phyloP scores from a whole-genome alignment of 768 basidiomycete species.

The Podaxis sp. region DNA sequence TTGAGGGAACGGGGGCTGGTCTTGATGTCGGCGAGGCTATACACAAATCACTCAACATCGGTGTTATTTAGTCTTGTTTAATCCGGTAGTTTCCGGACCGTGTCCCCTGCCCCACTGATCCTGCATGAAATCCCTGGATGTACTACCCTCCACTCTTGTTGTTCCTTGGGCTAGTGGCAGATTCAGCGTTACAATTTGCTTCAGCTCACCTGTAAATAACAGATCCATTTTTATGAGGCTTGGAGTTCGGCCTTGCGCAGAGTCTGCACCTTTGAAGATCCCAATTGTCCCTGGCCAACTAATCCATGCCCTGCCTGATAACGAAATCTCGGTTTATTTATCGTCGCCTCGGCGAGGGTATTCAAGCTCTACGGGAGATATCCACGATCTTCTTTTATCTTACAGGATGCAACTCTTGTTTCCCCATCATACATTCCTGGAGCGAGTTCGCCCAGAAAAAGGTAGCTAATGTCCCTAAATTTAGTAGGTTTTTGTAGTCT shows the following conservation, averaged over 20 bases:
- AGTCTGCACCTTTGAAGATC: neutral
- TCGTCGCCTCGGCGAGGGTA: neutral
- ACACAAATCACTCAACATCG: neutral
- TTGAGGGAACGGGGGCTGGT: slow-evolving; percentile 8
- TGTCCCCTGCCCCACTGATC: neutral
- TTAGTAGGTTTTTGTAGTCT: neutral
- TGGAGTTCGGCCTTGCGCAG: slow-evolving; percentile 1
- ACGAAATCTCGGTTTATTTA: neutral
- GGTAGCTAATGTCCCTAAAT: neutral
- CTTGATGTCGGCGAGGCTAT: slow-evolving; percentile 7
- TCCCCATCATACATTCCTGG: neutral
- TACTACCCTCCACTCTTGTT: slow-evolving; percentile 12
- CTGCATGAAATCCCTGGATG: slow-evolving; percentile 6
- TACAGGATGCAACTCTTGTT: neutral
- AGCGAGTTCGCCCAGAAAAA: neutral
- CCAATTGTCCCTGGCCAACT: neutral
- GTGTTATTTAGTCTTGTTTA: slow-evolving; percentile 1
- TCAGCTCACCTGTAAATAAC: neutral
- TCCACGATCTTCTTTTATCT: neutral
- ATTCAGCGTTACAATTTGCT: neutral
- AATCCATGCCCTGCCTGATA: neutral
- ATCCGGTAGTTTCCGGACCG: neutral
- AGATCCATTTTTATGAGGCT: neutral
- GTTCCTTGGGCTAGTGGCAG: slow-evolving; percentile 15
- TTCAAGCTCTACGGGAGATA: neutral